phyloP scores from a whole-genome alignment of 2,329 filamentous ascomycete species.

The Pseudofabraea citricarpa region DNA sequence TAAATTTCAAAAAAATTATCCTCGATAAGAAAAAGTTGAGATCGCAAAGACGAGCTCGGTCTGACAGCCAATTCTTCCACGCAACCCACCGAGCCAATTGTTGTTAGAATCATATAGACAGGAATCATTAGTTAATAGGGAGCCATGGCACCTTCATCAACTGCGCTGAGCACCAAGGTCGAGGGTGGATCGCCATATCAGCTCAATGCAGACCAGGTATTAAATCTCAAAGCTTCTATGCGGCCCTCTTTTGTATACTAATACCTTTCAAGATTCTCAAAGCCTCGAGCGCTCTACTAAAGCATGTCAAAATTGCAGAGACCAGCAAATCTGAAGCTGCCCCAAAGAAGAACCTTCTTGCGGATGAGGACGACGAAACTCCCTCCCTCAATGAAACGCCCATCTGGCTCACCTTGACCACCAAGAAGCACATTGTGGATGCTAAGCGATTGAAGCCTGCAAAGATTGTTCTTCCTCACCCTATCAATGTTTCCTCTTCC shows the following conservation, averaged over 20 bases:
- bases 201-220: constrained; percentile 26
- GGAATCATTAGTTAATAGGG: not conserved
- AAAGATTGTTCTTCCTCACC: constrained; percentile 75
- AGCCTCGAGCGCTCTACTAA: constrained; percentile 57
- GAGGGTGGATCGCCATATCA: constrained; percentile 28
- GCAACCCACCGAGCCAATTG: not conserved
- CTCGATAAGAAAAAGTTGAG: not conserved
- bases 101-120: not conserved
- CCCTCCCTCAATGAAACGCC: constrained; percentile 42
- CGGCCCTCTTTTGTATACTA: constrained; percentile 2
- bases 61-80: not conserved
- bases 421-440: constrained; percentile 64
- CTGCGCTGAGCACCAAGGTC: constrained; percentile 26
- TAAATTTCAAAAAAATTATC: not conserved
- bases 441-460: constrained; percentile 76
- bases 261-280: constrained; percentile 45
- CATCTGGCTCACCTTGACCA: constrained; percentile 59
- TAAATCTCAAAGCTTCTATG: not conserved
- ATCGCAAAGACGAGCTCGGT: not conserved
- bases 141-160: constrained; percentile 24
- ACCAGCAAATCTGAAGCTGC: constrained; percentile 35
- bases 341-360: constrained; percentile 52
- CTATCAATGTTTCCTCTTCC: constrained; percentile 62
- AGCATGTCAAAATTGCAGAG: constrained; percentile 54
- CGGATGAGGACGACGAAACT: constrained; percentile 39